phyloP scores from a whole-genome alignment of 192 early-diverging fungal genomes.

The Rhizoclosmatium sp. region DNA sequence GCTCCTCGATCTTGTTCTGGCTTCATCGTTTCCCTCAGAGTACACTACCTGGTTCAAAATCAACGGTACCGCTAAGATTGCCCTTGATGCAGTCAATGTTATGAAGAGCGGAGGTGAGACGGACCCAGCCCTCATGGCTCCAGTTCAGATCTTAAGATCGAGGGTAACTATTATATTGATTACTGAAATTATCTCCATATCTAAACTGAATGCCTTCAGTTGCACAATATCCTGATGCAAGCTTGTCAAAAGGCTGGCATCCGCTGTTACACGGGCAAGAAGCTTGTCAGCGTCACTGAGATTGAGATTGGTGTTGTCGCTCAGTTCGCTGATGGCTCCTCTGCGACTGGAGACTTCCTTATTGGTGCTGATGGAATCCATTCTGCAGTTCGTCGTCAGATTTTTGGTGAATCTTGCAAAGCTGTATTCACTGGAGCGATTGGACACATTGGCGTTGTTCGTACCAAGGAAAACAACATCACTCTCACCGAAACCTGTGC shows the following conservation, averaged over 20 bases:
- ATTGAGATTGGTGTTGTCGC: not conserved
- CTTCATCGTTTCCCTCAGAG: not conserved
- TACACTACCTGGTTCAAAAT: not conserved
- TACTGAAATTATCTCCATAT: too few relatives aligned
- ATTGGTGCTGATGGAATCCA: not conserved
- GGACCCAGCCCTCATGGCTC: not conserved
- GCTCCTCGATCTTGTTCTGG: constrained; percentile 16
- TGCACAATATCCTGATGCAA: not conserved
- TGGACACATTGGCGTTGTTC: not conserved
- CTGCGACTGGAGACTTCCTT: constrained; percentile 2
- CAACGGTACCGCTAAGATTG: not conserved
- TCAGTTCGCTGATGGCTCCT: constrained; percentile 13
- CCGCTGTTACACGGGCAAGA: not conserved
- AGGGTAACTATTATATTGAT: not conserved
- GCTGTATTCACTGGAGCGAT: constrained; percentile 8
- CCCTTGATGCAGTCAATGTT: not conserved
- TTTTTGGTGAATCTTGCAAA: constrained; percentile 40
- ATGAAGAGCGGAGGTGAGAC: not conserved
- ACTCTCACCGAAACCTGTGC: not conserved
- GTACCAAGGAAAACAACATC: not conserved
- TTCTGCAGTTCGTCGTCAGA: constrained; percentile 8
- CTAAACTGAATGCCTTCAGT: not conserved
- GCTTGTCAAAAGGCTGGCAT: not conserved
- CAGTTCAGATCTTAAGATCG: constrained; percentile 8
- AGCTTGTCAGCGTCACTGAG: not conserved